These are phyloP conservation scores for Solanum ossicruentum DNA, from an alignment of 257 asterid genomes.

Conservation along the genomic window DNA sequence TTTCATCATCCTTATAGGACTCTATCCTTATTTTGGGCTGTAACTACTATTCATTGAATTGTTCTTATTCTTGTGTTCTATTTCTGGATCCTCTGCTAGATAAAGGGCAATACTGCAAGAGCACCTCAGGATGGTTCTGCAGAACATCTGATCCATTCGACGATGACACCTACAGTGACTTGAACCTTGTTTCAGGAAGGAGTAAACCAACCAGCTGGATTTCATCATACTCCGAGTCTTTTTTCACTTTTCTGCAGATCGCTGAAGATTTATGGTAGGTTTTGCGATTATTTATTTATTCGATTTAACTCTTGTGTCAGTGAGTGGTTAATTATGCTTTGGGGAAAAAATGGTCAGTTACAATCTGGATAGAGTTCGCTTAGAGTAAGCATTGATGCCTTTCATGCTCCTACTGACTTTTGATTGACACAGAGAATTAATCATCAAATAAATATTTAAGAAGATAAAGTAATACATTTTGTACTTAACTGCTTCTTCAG, in stretches of 20 bases:
- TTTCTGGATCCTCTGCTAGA: slow-evolving; percentile 16
- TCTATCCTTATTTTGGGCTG: neutral
- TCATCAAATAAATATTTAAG: neutral
- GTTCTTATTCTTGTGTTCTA: neutral
- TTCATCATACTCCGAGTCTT: neutral
- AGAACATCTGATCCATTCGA: slow-evolving; percentile 25
- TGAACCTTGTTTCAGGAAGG: slow-evolving; percentile 28
- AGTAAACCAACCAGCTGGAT: slow-evolving; percentile 8
- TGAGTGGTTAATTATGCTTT: neutral
- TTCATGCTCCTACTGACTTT: neutral
- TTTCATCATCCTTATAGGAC: neutral
- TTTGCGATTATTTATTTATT: neutral
- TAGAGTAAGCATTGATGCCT: neutral
- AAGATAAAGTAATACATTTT: neutral
- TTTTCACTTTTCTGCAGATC: neutral
- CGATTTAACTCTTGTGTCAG: neutral
- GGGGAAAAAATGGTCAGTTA: neutral
- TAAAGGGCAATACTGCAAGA: slow-evolving; percentile 41
- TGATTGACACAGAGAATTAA: neutral
- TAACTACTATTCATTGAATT: neutral
- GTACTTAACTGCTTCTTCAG: neutral
- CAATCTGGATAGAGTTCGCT: neutral
- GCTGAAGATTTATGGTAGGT: neutral
- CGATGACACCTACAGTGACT: slow-evolving; percentile 21
- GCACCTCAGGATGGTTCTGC: slow-evolving; percentile 30